Conservation (phyloP, 768 basidiomycete genomes). For the Boletellus sp. region DNA sequence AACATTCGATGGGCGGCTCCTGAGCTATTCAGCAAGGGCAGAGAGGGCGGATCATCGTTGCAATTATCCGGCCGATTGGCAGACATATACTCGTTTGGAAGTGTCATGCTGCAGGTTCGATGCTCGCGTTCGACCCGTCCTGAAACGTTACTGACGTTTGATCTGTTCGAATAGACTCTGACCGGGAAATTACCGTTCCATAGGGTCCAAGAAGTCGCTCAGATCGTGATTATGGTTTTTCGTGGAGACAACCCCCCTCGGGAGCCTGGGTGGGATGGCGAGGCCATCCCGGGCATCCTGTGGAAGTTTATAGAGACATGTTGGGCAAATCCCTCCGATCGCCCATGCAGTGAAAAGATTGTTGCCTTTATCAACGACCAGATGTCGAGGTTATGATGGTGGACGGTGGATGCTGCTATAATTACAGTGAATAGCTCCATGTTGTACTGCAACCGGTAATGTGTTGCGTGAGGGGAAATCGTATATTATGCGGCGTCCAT, state of each 20-base stretch:
- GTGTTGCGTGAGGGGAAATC: no score
- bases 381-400: background rate
- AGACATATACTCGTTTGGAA: constrained; percentile 30
- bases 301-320: constrained; percentile 24
- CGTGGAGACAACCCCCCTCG: constrained; percentile 4
- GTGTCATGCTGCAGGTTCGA: constrained; percentile 28
- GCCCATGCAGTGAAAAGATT: constrained; percentile 16
- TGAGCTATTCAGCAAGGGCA: constrained; percentile 14
- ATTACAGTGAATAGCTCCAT: no score
- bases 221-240: constrained; percentile 24
- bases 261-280: constrained; percentile 21
- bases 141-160: background rate
- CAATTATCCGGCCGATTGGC: constrained; percentile 11
- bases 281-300: constrained; percentile 18
- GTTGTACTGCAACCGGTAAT: no score
- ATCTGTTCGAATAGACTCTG: constrained; percentile 8
- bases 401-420: background rate
- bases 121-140: background rate
- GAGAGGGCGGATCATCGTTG: background rate
- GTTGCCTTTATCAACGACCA: constrained; percentile 13
- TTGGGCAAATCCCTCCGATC: constrained; percentile 15
- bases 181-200: constrained; percentile 28
- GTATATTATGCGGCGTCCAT: no score
- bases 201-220: constrained; percentile 11
- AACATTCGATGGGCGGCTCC: constrained; percentile 32